Conservation (phyloP, 129 eudicot genomes). For the Glebionis coronaria region DNA sequence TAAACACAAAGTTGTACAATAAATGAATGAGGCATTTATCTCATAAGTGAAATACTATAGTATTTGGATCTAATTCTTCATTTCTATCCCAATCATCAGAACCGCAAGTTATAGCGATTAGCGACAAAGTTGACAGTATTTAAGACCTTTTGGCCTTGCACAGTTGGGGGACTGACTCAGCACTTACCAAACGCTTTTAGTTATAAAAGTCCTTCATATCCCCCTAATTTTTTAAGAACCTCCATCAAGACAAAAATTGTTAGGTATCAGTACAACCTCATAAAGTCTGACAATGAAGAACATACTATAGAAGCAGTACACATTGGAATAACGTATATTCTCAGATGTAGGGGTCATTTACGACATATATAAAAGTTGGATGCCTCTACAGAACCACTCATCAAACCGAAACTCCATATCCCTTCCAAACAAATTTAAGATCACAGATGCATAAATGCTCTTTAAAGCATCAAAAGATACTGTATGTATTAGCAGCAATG, state of each 20-base stretch:
- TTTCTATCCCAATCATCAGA: not conserved
- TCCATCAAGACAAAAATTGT: slow-evolving; percentile 10
- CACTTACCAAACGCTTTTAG: not conserved
- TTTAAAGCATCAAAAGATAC: not conserved
- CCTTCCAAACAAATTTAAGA: not conserved
- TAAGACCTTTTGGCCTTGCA: slow-evolving; percentile 4
- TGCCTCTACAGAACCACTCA: not conserved
- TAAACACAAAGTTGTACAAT: not conserved
- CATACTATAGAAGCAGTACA: not conserved
- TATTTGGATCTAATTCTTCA: not conserved
- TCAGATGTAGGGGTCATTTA: not conserved
- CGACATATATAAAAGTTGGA: not conserved
- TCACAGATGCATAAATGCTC: not conserved
- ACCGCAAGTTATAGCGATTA: not conserved
- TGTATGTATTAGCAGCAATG: not conserved
- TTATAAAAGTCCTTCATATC: slow-evolving; percentile 2
- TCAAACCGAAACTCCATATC: not conserved
- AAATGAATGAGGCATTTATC: not conserved
- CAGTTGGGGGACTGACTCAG: not conserved
- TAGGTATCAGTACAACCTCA: slow-evolving; percentile 3
- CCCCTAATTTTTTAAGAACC: not conserved
- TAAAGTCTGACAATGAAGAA: slow-evolving; percentile 1
- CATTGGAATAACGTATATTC: slow-evolving; percentile 14
- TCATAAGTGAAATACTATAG: not conserved
- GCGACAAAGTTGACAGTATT: slow-evolving; percentile 3